phyloP scores from a whole-genome alignment of 495 filamentous ascomycete genomes.

The Neurospora discreta region DNA sequence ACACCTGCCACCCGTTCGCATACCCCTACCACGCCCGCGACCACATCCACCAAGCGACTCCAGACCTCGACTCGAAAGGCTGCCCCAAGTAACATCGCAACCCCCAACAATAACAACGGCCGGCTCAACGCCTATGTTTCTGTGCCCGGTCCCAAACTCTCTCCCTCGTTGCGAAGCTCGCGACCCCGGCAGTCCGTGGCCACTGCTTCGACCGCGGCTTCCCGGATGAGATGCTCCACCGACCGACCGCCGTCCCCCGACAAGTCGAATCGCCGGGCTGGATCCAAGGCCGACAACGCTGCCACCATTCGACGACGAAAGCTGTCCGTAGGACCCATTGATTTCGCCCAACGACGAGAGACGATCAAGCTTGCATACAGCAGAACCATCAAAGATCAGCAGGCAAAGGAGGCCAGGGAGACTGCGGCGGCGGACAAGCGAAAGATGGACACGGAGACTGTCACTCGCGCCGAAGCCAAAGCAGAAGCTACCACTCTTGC shows the following conservation, averaged over 20 bases:
- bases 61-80: slow-evolving; percentile 21
- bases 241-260: slow-evolving; percentile 28
- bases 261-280: slow-evolving; percentile 27
- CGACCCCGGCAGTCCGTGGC: slow-evolving; percentile 71
- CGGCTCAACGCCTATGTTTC: slow-evolving; percentile 45
- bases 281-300: slow-evolving; percentile 19
- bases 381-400: slow-evolving; percentile 58
- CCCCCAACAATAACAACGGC: slow-evolving; percentile 14
- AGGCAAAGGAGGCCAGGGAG: slow-evolving; percentile 44
- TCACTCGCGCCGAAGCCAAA: slow-evolving; percentile 21
- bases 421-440: slow-evolving; percentile 32
- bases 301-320: slow-evolving; percentile 30
- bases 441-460: slow-evolving; percentile 30
- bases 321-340: slow-evolving; percentile 52
- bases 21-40: slow-evolving; percentile 19
- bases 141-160: slow-evolving; percentile 37
- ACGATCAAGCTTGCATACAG: slow-evolving; percentile 73
- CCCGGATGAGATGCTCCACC: slow-evolving; percentile 42
- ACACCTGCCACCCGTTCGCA: slow-evolving; percentile 23
- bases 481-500: slow-evolving; percentile 20
- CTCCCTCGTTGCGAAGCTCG: slow-evolving; percentile 71
- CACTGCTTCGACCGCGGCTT: slow-evolving; percentile 53
- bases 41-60: slow-evolving; percentile 22
- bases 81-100: slow-evolving; percentile 19
- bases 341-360: slow-evolving; percentile 67